phyloP scores from a whole-genome alignment of 352 stramenopile genomes.

The Globisporangium radiosum region DNA sequence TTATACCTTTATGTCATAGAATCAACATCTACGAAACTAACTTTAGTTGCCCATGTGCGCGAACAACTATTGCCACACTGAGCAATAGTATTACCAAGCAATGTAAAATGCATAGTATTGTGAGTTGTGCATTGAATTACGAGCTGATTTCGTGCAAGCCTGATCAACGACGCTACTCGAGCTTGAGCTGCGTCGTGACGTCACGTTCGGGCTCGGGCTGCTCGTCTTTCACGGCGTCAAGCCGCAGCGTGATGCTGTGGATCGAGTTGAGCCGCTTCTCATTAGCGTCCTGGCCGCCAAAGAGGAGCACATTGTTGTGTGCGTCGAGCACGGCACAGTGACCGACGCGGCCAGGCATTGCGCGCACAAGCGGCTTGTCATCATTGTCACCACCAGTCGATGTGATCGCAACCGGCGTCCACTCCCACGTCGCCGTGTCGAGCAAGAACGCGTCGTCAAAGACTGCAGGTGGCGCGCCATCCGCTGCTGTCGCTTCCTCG shows the following conservation, averaged over 20 bases:
- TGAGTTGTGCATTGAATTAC: no score
- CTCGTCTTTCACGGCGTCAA: no score
- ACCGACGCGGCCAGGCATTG: constrained; percentile 64
- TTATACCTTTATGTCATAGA: no score
- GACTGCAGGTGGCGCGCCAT: constrained; percentile 35
- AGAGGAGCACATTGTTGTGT: constrained; percentile 69
- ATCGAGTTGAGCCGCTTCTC: constrained; percentile 83
- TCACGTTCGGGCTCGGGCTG: no score
- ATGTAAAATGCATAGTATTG: no score
- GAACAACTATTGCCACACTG: no score
- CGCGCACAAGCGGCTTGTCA: not conserved
- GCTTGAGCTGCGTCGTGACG: no score
- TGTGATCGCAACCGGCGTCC: constrained; percentile 54
- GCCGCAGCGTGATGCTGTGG: constrained; percentile 43
- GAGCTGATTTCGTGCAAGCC: no score
- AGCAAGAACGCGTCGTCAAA: constrained; percentile 90
- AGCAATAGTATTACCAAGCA: no score
- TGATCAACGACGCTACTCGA: no score
- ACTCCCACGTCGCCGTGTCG: constrained; percentile 89
- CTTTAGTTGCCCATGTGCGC: no score
- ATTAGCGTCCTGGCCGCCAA: constrained; percentile 77
- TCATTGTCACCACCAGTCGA: constrained; percentile 7
- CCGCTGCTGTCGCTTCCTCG: constrained; percentile 12
- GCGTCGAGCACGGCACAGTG: constrained; percentile 69
- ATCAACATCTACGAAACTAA: no score